Base-by-base conservation (phyloP, 2,329 filamentous ascomycete genomes). In the Fusarium sp. region DNA sequence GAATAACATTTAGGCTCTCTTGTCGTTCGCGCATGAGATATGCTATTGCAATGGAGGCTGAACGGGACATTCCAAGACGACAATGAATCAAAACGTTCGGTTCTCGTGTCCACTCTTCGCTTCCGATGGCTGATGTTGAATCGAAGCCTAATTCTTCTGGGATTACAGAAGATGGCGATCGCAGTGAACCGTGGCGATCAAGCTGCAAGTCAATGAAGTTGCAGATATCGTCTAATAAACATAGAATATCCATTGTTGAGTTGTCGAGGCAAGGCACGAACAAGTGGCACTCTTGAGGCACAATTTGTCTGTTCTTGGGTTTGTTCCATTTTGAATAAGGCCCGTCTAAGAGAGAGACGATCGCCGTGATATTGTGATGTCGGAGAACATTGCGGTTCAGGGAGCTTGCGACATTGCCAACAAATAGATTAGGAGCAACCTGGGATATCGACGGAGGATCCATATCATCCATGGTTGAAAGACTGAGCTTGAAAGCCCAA, bases 51-150 rank as follows among this genome's bases (percentile, higher is more conserved):
- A 71, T 69, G 4, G 76, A 72, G 8, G 76, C 72, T 2, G 76
- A 77, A 15, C 76, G 74, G 18, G 76, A 78, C 29, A 76, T 61
- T 8, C 76, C 76, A 29, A 63, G 52, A 36, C 81, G 78, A 58
- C 77, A 79, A 50, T 77, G 76, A 11, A 78, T 69, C 4, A 78
- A 62, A n/a, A 78, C 73, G 36, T 66, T 69, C 29, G 53, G 40
- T 18, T 50, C 54, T 45, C 39, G 49, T 21, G 29, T 20, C n/a
- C 39, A 41, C 15, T 43, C 40, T 21, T 65, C 63, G 27, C 39
- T 55, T 13, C 48, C 58, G 2, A 54, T 64, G 13, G 47, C 49
- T 18, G 67, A 46, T 14, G 41, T 15, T 7, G 60, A 63, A 20
- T 45, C 50, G 13, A 45, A 31, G 23, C 53, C 40, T 17, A 41